Percentiles rank a stretch among this genome's conserved stretches.
Conservation (phyloP, 225 moss, liverwort and hornwort genomes). For the Physcomitrium patens region DNA sequence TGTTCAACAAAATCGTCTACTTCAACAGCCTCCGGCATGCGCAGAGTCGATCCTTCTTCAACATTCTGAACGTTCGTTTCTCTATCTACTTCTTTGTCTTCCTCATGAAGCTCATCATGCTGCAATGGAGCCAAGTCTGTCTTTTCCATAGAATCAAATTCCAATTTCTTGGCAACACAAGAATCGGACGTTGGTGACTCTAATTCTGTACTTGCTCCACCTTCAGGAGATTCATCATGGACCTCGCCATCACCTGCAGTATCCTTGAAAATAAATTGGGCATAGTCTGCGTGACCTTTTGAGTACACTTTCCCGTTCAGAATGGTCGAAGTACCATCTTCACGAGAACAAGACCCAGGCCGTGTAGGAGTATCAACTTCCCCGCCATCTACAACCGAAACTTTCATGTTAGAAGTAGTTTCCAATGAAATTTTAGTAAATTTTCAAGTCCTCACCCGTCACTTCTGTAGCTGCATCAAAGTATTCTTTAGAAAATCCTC, state of each 20-base stretch:
- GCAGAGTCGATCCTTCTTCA: constrained; percentile 21
- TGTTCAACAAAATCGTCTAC: not conserved
- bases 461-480: not conserved
- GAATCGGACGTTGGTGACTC: constrained; percentile 30
- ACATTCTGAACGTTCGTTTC: not conserved
- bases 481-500: not conserved
- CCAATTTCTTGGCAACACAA: constrained; percentile 33
- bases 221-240: constrained; percentile 22
- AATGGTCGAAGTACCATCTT: constrained; percentile 2
- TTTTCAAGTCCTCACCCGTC: not conserved
- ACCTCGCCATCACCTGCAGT: constrained; percentile 25
- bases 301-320: constrained; percentile 7
- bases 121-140: constrained; percentile 14
- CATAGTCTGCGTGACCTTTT: not conserved
- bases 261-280: constrained; percentile 14
- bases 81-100: not conserved
- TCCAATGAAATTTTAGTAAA: not conserved
- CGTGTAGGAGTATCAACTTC: constrained; percentile 9
- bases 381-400: constrained; percentile 8
- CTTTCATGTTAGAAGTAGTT: constrained; percentile 5
- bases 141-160: constrained; percentile 35
- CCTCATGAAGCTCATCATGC: constrained; percentile 2
- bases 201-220: constrained; percentile 19
- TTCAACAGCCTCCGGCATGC: constrained; percentile 9
- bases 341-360: constrained; percentile 17